Conservation (phyloP, 306 rosid genomes). For the Astragalus membranaceus region DNA sequence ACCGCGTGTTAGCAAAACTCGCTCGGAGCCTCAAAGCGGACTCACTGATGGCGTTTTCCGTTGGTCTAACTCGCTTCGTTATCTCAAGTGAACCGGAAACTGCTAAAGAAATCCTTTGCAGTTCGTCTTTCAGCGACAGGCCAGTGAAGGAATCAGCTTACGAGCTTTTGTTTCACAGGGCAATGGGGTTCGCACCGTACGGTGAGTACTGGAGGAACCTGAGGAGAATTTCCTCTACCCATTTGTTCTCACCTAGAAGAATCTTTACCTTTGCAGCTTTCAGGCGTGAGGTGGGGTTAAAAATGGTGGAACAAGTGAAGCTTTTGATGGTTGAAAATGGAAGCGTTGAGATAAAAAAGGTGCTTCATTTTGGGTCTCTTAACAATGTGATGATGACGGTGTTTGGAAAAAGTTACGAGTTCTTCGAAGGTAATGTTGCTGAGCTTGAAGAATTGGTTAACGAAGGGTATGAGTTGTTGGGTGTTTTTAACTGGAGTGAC, state of each 20-base stretch:
- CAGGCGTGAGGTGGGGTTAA: constrained; percentile 28
- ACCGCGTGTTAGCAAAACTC: constrained; percentile 37
- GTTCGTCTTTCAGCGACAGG: constrained; percentile 57
- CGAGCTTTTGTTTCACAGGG: constrained; percentile 61
- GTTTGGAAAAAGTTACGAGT: constrained; percentile 58
- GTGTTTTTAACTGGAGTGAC: constrained; percentile 70
- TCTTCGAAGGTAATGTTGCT: constrained; percentile 25
- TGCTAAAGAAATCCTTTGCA: constrained; percentile 57
- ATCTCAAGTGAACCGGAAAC: constrained; percentile 53
- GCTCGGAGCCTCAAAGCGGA: constrained; percentile 28
- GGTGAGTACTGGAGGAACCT: constrained; percentile 79
- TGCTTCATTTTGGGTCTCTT: constrained; percentile 53
- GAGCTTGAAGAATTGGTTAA: constrained; percentile 54
- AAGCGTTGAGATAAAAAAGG: constrained; percentile 40
- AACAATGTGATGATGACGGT: constrained; percentile 70
- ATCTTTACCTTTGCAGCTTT: constrained; percentile 27
- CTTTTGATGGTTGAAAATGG: constrained; percentile 28
- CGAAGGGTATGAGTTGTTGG: constrained; percentile 74
- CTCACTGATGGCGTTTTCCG: constrained; percentile 52
- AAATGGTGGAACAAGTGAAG: constrained; percentile 30
- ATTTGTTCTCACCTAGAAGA: constrained; percentile 49
- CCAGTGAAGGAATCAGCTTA: constrained; percentile 76
- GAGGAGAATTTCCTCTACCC: constrained; percentile 57
- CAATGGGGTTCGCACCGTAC: constrained; percentile 80
- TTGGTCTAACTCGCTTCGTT: constrained; percentile 62